Evolutionary conservation across 1,139 yeast genomes (phyloP), one percentile per base, ranked within the genome.

Genomic region (Geotrichum citri-aurantii): DNA sequence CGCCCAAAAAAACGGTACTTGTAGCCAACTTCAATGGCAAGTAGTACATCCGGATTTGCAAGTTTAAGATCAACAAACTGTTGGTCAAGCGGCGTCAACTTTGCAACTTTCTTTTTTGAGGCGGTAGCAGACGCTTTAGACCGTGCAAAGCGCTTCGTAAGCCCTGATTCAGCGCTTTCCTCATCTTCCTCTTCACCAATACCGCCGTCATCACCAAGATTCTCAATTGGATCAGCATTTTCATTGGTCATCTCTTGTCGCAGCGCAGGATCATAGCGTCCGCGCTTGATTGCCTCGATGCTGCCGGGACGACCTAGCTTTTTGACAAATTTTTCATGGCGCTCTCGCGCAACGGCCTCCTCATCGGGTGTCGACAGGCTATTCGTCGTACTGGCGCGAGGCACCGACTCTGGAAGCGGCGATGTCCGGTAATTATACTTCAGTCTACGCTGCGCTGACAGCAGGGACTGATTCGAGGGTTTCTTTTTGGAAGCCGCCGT

Each of bases 11-110:
- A 84, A 68, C 88, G 88, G 74, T 84, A 93, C 71, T 90, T 90
- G 73, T 93, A 93, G 0, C 99, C 99, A 8, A 88, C 95, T 69
- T 93, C 95, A 26, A 93, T 79, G 0, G 93, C 84, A 7, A 93
- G 75, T 1, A 93, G 66, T 52, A 88, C 87, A 63, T 89, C 96
- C 54, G 71, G 69, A 68, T 92, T 76, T 1, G 73, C 69, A 3
- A 72, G 66, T 66, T 90, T 90, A 55, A 93, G 73, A 3, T 82
- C 84, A 26, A 84, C 74, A 60, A 85, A 84, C 69, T 92, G 98
- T 61, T 80, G 80, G 65, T 91, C 97, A 54, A 91, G 73, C 0
- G 97, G 97, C 0, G 96, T 92, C 55, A 84, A 70, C 56, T 75
- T 76, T 19, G 52, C 49, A 12, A 44, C 50, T n/a, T 48, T 40